These are phyloP conservation scores for Cutaneotrichosporon mucoides DNA, from an alignment of 1,284 basidiomycete genomes.

Conservation along the genomic window DNA sequence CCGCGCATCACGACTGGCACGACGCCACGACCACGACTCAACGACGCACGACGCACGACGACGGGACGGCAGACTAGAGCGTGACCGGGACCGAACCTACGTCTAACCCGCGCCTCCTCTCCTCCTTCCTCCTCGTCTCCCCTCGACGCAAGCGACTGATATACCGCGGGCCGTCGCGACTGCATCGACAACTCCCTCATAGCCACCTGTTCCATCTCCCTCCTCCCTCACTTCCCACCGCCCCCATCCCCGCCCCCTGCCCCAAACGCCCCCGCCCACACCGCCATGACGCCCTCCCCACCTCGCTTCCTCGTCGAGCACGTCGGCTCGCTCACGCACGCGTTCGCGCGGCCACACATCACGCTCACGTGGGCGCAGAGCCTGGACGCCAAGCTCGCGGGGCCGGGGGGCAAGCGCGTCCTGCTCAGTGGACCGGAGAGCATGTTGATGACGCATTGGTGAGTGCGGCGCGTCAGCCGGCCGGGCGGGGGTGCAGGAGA, in stretches of 20 bases:
- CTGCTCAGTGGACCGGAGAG: conserved; percentile 79
- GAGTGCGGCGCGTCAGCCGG: conserved; percentile 13
- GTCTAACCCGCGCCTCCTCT: too few relatives aligned
- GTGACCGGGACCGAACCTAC: too few relatives aligned
- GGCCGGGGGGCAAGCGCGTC: conserved; percentile 66
- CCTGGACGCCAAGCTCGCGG: conserved; percentile 88
- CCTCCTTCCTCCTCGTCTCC: too few relatives aligned
- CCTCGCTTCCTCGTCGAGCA: conserved; percentile 12
- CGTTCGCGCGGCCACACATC: conserved; percentile 41
- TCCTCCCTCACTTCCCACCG: neutral
- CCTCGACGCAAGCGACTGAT: too few relatives aligned
- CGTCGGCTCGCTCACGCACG: conserved; percentile 10
- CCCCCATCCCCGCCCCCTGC: neutral
- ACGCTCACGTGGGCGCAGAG: conserved; percentile 96
- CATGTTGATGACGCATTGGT: conserved; percentile 95
- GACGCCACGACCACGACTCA: too few relatives aligned
- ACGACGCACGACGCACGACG: too few relatives aligned
- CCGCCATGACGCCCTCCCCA: neutral
- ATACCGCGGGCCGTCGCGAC: too few relatives aligned
- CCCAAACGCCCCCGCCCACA: neutral
- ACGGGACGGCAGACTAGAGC: too few relatives aligned
- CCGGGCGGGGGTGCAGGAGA: too few relatives aligned
- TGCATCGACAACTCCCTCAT: too few relatives aligned
- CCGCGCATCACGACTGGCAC: too few relatives aligned
- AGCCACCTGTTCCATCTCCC: too few relatives aligned